Conservation (phyloP, 768 basidiomycete species). For the Strobilomyces confusus region DNA sequence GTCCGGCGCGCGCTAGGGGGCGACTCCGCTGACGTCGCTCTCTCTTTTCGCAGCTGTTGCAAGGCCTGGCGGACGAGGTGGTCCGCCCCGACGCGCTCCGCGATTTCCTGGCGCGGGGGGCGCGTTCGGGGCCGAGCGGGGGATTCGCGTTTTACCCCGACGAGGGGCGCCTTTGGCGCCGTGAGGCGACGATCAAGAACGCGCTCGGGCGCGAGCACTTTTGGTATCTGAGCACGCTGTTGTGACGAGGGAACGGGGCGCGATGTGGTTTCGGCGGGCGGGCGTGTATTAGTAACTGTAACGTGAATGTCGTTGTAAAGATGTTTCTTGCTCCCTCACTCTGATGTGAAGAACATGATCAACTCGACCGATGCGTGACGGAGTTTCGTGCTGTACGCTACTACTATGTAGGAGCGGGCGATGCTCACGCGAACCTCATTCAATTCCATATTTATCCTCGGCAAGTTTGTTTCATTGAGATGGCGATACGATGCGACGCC, state of each 20-base stretch:
- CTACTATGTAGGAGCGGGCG: no score
- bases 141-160: constrained; percentile 38
- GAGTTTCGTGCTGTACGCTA: no score
- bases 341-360: no score
- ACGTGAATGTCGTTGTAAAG: no score
- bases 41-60: constrained; percentile 46
- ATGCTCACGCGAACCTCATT: no score
- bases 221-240: constrained; percentile 29
- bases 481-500: no score
- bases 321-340: no score
- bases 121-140: neutral
- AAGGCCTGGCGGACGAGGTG: constrained; percentile 57
- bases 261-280: neutral
- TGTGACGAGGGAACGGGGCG: neutral
- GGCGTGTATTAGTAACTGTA: neutral
- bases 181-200: constrained; percentile 27
- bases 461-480: no score
- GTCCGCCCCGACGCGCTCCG: constrained; percentile 60
- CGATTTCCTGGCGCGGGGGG: constrained; percentile 20
- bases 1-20: no score
- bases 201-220: constrained; percentile 27
- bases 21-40: neutral
- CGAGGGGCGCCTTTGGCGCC: constrained; percentile 38
- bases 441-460: no score
- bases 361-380: no score